A percentile compares a stretch with the other conserved stretches of the same genome.
phyloP scores from a whole-genome alignment of 2,329 filamentous ascomycete genomes.

The Stromatinia cepivora region DNA sequence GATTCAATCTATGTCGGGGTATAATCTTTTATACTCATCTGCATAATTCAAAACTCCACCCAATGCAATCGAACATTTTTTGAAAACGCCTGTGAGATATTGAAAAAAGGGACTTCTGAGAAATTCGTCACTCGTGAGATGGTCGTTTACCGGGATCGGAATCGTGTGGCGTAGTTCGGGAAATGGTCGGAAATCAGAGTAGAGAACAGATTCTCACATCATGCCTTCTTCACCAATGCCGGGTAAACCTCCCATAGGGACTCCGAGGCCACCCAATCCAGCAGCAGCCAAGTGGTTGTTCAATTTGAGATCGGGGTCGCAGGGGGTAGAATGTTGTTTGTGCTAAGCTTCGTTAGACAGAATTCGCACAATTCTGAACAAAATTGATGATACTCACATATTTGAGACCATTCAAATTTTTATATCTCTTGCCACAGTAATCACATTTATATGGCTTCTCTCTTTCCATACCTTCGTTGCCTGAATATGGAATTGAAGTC shows the following conservation, averaged over 20 bases:
- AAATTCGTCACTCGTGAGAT: conserved; percentile 19
- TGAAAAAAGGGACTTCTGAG: background rate
- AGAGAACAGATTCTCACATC: conserved; percentile 33
- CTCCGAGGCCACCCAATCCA: conserved; percentile 37
- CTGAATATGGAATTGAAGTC: conserved; percentile 90
- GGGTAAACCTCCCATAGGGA: conserved; percentile 48
- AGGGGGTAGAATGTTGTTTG: conserved; percentile 82
- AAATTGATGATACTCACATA: conserved; percentile 59
- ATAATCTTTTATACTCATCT: conserved; percentile 34
- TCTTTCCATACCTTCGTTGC: conserved; percentile 99
- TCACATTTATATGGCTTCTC: conserved; percentile 99
- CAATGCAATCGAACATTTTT: conserved; percentile 34
- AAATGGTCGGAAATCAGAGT: conserved; percentile 14
- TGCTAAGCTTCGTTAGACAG: conserved; percentile 51
- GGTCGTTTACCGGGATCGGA: conserved; percentile 19
- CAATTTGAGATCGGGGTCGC: conserved; percentile 76
- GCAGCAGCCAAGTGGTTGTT: conserved; percentile 41
- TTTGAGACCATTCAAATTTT: conserved; percentile 98
- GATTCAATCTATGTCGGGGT: conserved; percentile 39
- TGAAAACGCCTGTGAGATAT: conserved; percentile 15
- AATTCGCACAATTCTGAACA: background rate
- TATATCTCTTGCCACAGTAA: conserved; percentile 96
- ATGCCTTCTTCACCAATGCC: conserved; percentile 57
- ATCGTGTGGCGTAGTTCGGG: conserved; percentile 17
- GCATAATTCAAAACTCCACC: conserved; percentile 37